A percentile compares a stretch with the other conserved stretches of the same genome.
phyloP scores from a whole-genome alignment of 2,329 filamentous ascomycete genomes.

The Aschersonia sp. region DNA sequence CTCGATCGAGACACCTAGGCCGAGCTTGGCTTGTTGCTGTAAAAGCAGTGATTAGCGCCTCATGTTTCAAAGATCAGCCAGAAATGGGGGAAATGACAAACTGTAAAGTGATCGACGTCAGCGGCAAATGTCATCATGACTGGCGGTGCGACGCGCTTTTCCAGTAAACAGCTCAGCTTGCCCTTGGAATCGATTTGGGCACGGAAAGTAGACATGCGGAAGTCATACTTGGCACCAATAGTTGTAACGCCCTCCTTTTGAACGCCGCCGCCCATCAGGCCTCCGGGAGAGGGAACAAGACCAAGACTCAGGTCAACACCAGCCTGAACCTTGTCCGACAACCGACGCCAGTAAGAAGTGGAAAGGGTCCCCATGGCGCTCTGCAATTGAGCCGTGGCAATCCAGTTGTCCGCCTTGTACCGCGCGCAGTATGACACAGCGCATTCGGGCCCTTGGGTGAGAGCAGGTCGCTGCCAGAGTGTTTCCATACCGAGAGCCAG shows the following conservation, averaged over 20 bases:
- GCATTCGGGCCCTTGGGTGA: slow-evolving; percentile 80
- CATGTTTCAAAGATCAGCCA: not conserved
- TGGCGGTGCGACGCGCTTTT: slow-evolving; percentile 89
- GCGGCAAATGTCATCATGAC: slow-evolving; percentile 91
- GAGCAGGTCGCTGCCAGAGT: slow-evolving; percentile 79
- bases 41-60: not conserved
- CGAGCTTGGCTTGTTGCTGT: slow-evolving; percentile 89
- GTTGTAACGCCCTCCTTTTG: slow-evolving; percentile 83
- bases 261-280: slow-evolving; percentile 60
- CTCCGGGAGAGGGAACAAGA: slow-evolving; percentile 50
- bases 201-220: slow-evolving; percentile 87
- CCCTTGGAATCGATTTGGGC: slow-evolving; percentile 92
- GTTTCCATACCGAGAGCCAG: slow-evolving; percentile 82
- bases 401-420: slow-evolving; percentile 88
- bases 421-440: slow-evolving; percentile 78
- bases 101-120: slow-evolving; percentile 90
- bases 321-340: slow-evolving; percentile 92
- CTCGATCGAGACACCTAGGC: slow-evolving; percentile 86
- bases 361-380: slow-evolving; percentile 70
- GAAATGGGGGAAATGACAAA: slow-evolving; percentile 31
- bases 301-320: slow-evolving; percentile 90
- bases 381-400: slow-evolving; percentile 79
- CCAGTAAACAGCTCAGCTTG: slow-evolving; percentile 80
- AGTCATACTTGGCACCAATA: slow-evolving; percentile 94
- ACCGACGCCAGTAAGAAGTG: slow-evolving; percentile 82